A percentile compares a stretch with the other conserved stretches of the same genome.
Conservation (phyloP, 495 filamentous ascomycete species). For the Neurospora sp. region DNA sequence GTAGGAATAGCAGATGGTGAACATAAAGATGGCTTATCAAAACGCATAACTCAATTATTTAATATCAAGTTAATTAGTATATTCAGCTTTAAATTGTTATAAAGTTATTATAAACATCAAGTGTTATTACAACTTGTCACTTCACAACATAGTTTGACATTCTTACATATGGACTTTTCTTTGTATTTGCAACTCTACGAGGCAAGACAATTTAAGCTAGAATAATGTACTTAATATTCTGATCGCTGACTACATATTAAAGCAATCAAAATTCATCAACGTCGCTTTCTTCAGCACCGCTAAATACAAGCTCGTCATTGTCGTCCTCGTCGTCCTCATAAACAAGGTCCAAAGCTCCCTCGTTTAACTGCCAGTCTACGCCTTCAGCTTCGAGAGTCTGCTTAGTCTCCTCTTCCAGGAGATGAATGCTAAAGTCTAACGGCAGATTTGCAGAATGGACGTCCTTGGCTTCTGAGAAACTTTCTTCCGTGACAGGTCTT, state of each 20-base stretch:
- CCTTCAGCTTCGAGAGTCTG: conserved; percentile 9
- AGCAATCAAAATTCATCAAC: background rate
- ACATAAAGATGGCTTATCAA: background rate
- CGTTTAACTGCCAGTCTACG: background rate
- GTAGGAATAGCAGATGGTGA: background rate
- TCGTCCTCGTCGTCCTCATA: background rate
- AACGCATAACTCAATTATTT: background rate
- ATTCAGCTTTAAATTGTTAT: background rate
- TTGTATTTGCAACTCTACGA: background rate
- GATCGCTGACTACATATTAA: background rate
- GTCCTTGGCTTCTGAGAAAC: background rate
- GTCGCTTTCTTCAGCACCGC: background rate
- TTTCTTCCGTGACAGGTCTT: background rate
- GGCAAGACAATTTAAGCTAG: background rate
- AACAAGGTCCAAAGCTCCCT: background rate
- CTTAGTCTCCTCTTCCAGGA: conserved; percentile 8
- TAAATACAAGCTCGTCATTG: background rate
- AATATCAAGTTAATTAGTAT: background rate
- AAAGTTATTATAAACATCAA: background rate
- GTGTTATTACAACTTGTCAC: background rate
- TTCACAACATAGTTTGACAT: background rate
- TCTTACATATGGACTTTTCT: background rate
- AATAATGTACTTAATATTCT: background rate
- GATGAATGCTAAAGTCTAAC: conserved; percentile 17
- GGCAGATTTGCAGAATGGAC: conserved; percentile 14